Percentiles rank a stretch among this genome's conserved stretches.
Evolutionary conservation across 495 filamentous ascomycete species (phyloP).

Genomic region (Penicillium psychrofluorescens): DNA sequence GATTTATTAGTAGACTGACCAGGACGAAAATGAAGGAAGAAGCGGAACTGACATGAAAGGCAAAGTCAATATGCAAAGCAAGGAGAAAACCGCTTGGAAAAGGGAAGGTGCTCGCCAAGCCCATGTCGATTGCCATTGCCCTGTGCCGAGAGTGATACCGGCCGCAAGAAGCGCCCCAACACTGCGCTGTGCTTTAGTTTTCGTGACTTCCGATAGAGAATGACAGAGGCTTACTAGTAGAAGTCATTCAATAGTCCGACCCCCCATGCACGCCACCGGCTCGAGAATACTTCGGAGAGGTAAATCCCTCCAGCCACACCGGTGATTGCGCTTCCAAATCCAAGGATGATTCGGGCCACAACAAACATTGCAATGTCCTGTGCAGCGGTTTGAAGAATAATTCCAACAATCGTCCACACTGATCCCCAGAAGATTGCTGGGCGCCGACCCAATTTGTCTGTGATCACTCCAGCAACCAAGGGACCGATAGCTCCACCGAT

Average conservation of each 20-base stretch:
- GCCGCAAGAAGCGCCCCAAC: constrained; percentile 41
- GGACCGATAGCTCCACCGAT: constrained; percentile 36
- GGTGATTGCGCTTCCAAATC: constrained; percentile 30
- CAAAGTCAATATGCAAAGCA: constrained; percentile 44
- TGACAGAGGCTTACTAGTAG: constrained; percentile 32
- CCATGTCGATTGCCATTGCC: constrained; percentile 39
- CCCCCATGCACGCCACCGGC: constrained; percentile 39
- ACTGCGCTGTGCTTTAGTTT: constrained; percentile 1
- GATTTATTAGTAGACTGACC: not conserved
- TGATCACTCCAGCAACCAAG: constrained; percentile 24
- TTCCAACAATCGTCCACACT: constrained; percentile 33
- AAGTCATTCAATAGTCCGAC: constrained; percentile 43
- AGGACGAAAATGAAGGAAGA: too few relatives aligned
- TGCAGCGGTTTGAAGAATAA: constrained; percentile 39
- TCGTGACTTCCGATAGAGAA: not conserved
- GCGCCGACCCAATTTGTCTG: constrained; percentile 37
- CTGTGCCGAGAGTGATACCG: constrained; percentile 45
- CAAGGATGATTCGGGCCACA: constrained; percentile 33
- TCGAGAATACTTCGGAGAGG: constrained; percentile 36
- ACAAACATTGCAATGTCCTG: constrained; percentile 45
- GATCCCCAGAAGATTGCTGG: constrained; percentile 39
- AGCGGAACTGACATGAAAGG: constrained; percentile 35
- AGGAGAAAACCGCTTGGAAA: constrained; percentile 45
- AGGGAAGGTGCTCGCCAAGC: constrained; percentile 51
- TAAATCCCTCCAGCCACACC: constrained; percentile 34